Conservation (phyloP, 2,329 filamentous ascomycete genomes). For the Ophiostoma tasmaniense region DNA sequence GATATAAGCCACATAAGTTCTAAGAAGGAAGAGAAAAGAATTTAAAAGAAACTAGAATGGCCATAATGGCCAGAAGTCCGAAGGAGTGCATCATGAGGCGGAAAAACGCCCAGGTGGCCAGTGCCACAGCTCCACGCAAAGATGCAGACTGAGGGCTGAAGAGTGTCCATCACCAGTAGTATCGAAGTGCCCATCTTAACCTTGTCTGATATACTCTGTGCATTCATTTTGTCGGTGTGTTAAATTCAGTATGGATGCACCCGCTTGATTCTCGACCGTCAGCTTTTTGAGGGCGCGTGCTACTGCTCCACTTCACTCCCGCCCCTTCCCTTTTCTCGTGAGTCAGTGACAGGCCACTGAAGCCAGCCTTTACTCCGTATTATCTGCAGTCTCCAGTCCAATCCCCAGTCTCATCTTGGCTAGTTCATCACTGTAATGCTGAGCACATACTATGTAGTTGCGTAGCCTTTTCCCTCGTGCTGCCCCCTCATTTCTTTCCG, state of each 20-base stretch:
- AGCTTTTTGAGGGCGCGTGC: background rate
- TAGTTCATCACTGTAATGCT: background rate
- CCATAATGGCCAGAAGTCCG: background rate
- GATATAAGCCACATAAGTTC: too few relatives aligned
- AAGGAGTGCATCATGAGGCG: background rate
- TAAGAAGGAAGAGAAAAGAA: background rate
- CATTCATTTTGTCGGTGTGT: background rate
- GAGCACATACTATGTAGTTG: background rate
- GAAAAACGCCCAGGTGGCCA: background rate
- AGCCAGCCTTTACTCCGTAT: background rate
- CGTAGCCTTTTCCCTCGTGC: slow-evolving; percentile 1
- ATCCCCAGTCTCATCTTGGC: background rate
- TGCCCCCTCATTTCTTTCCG: slow-evolving; percentile 17
- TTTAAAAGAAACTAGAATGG: background rate
- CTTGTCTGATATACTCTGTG: background rate
- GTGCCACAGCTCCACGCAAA: background rate
- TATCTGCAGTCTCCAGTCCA: background rate
- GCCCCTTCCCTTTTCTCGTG: background rate
- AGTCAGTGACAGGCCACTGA: background rate
- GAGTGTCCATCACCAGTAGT: background rate
- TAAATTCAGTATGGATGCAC: background rate
- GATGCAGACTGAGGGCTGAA: background rate
- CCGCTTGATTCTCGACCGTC: background rate
- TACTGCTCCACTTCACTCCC: background rate
- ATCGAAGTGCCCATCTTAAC: background rate